Conservation (phyloP, 805 yeast genomes). For the Lachancea quebecensis region DNA sequence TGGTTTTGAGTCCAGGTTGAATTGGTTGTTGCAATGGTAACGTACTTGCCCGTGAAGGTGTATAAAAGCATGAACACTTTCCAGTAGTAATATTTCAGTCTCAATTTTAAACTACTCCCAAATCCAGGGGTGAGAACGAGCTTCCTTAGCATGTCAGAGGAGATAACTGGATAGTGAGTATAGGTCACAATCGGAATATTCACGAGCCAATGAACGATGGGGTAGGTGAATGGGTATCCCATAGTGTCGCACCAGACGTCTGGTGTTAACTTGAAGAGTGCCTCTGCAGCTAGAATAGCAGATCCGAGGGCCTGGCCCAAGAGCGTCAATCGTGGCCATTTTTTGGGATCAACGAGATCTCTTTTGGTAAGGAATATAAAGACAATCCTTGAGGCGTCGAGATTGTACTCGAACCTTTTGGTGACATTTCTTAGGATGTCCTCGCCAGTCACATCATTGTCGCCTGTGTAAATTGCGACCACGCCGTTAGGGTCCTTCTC, state of each 20-base stretch:
- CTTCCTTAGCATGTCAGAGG: slow-evolving; percentile 75
- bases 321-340: slow-evolving; percentile 77
- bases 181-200: slow-evolving; percentile 76
- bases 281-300: slow-evolving; percentile 58
- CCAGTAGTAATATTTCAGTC: slow-evolving; percentile 64
- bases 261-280: slow-evolving; percentile 61
- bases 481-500: slow-evolving; percentile 41
- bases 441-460: slow-evolving; percentile 41
- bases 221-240: slow-evolving; percentile 87
- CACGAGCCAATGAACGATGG: slow-evolving; percentile 48
- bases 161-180: slow-evolving; percentile 92
- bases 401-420: slow-evolving; percentile 48
- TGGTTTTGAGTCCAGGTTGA: slow-evolving; percentile 91
- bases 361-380: slow-evolving; percentile 54
- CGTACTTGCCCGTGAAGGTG: slow-evolving; percentile 56
- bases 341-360: slow-evolving; percentile 55
- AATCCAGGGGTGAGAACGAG: slow-evolving; percentile 31
- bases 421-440: slow-evolving; percentile 46
- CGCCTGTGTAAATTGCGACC: slow-evolving; percentile 70
- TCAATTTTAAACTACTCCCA: slow-evolving; percentile 17
- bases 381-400: slow-evolving; percentile 48
- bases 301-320: slow-evolving; percentile 87
- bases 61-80: slow-evolving; percentile 54
- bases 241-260: slow-evolving; percentile 93
- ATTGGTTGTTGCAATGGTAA: slow-evolving; percentile 63